These are phyloP conservation scores for Boletus bicolor DNA, from an alignment of 768 basidiomycete genomes.

Conservation along the genomic window DNA sequence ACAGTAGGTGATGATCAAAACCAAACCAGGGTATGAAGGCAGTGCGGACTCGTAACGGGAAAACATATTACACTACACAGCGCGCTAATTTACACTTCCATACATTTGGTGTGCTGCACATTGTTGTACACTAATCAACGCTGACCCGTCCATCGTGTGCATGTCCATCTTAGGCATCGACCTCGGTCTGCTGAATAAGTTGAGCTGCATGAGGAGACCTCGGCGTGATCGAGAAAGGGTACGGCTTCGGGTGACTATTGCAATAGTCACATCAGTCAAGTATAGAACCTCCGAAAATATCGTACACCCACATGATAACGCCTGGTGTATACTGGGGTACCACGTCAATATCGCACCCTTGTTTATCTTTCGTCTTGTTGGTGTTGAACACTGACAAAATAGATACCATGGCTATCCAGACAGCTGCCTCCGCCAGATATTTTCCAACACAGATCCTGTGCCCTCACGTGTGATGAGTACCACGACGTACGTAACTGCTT, in stretches of 20 bases:
- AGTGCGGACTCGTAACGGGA: neutral
- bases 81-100: neutral
- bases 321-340: conserved; percentile 26
- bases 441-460: conserved; percentile 26
- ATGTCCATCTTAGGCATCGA: neutral
- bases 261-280: neutral
- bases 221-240: conserved; percentile 18
- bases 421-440: conserved; percentile 25
- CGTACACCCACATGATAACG: conserved; percentile 22
- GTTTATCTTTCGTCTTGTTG: conserved; percentile 29
- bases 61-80: neutral
- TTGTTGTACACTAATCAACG: neutral
- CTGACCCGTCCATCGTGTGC: neutral
- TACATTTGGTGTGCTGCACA: neutral
- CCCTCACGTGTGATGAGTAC: too few relatives aligned
- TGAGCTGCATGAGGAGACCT: conserved; percentile 10
- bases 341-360: conserved; percentile 30
- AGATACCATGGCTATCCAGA: conserved; percentile 27
- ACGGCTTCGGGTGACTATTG: conserved; percentile 17
- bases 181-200: conserved; percentile 15
- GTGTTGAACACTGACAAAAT: conserved; percentile 27
- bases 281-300: neutral
- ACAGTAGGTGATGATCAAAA: neutral
- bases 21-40: neutral
- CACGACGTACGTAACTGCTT: too few relatives aligned